Evolutionary conservation across 768 basidiomycete genomes (phyloP), one percentile per base, ranked within the genome.

Genomic region (Trametes sanguinea): DNA sequence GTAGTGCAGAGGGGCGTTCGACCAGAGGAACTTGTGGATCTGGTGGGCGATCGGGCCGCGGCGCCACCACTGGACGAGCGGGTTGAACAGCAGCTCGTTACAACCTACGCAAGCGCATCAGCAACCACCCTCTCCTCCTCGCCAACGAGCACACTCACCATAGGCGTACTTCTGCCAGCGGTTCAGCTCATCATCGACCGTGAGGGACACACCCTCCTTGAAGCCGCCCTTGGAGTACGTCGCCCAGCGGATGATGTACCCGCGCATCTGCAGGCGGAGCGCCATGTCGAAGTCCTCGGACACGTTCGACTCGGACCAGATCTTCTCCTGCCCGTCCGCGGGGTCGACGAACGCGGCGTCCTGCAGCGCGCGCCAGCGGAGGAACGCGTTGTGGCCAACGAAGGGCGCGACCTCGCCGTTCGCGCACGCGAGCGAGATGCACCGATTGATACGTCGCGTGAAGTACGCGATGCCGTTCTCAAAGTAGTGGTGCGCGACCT

Each of bases 81-180:
- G 95, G 71, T 94, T 88, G 83, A 95, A 95, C 58, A 95, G 61
- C 54, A 76, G 65, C 66, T 90, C 89, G 69, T 82, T 86, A 69
- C 85, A 88, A 3, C 86, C 85, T 85, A 29, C 8, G 30, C 22
- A 35, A 30, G 54, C 44, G 6, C 61, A 35, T 60, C 39, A 57
- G 54, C 48, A 66, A 45, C 33, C 27, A 13, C 35, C 56, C 53
- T 14, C 47, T 55, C 47, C 50, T 47, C 30, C 30, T 30, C 9
- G 16, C 11, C 17, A 14, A 13, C 33, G 2, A 4, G 57, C 13
- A 57, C 16, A 73, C 80, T 54, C 61, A 82, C 87, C 90, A 73
- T 89, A 92, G 0, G 89, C 82, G 67, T 91, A 92, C 73, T 95
- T 96, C 66, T 95, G 91, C 94, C 94, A 96, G 5, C 94, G 77